Conservation (phyloP, 2,329 filamentous ascomycete genomes). For the Pseudocercospora pini-densiflorae region DNA sequence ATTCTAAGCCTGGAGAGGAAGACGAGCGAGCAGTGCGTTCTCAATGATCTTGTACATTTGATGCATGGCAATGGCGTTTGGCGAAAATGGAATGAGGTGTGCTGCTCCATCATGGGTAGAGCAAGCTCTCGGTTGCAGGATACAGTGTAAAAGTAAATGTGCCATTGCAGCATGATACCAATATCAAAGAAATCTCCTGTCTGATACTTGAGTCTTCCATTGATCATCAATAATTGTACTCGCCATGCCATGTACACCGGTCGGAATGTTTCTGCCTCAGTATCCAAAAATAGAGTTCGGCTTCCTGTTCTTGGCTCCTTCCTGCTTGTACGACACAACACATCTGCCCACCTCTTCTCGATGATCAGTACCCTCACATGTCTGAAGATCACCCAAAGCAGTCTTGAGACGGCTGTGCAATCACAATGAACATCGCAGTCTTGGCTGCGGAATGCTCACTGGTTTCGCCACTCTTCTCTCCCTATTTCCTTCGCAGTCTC, state of each 20-base stretch:
- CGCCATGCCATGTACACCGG: not conserved
- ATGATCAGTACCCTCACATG: too few relatives aligned
- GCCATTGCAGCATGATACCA: constrained; percentile 16
- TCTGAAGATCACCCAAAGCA: too few relatives aligned
- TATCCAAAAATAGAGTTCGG: not conserved
- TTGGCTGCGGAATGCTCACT: not conserved
- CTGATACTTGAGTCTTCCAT: not conserved
- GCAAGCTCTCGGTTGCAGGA: constrained; percentile 10
- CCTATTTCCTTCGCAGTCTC: not conserved
- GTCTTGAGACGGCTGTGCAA: not conserved
- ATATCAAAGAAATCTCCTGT: constrained; percentile 20
- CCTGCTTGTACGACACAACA: not conserved
- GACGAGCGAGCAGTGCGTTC: not conserved
- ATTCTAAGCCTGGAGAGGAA: not conserved
- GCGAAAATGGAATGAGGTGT: not conserved
- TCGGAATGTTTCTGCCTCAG: not conserved
- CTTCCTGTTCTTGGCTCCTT: not conserved
- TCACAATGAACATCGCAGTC: not conserved
- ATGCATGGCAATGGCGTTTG: constrained; percentile 21
- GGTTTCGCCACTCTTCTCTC: not conserved
- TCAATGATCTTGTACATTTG: not conserved
- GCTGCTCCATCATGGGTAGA: not conserved
- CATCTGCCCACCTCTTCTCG: too few relatives aligned
- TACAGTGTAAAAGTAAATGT: constrained; percentile 25
- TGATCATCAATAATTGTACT: too few relatives aligned